Evolutionary conservation across 345 rosid species (phyloP).

Genomic region (Lepidium sativum): DNA sequence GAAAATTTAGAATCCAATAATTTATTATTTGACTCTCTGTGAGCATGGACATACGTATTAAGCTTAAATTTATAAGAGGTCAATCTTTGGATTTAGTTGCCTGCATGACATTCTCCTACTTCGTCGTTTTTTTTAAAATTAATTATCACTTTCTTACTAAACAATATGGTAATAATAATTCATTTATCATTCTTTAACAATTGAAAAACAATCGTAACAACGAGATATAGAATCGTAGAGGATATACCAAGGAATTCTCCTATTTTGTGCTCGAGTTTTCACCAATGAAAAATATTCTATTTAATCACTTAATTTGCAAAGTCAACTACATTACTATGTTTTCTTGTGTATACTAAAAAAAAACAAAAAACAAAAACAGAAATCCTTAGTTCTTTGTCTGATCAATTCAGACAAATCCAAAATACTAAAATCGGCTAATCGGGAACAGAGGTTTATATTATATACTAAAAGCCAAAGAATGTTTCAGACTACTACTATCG

Average conservation of each 20-base stretch:
- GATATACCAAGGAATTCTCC: conserved; percentile 7
- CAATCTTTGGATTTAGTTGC: conserved; percentile 25
- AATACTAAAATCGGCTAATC: conserved; percentile 5
- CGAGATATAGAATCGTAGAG: background rate
- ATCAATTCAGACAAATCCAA: conserved; percentile 20
- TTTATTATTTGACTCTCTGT: background rate
- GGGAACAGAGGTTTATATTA: conserved; percentile 2
- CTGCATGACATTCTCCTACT: conserved; percentile 5
- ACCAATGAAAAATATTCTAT: background rate
- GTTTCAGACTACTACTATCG: background rate
- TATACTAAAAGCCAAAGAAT: conserved; percentile 19
- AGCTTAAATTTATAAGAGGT: too few relatives aligned
- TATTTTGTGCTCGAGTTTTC: conserved; percentile 3
- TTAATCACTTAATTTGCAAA: background rate
- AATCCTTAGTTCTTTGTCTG: background rate
- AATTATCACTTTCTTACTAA: background rate
- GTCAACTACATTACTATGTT: conserved; percentile 23
- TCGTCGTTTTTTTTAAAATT: background rate
- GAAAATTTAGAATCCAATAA: background rate
- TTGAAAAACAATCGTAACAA: background rate
- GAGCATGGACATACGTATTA: too few relatives aligned
- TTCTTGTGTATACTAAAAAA: background rate
- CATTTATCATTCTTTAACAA: background rate
- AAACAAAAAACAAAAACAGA: too few relatives aligned
- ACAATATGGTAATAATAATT: background rate